Evolutionary conservation across 2,329 filamentous ascomycete species (phyloP), one percentile per base, ranked within the genome.

Genomic region (Escovopsis sp.): DNA sequence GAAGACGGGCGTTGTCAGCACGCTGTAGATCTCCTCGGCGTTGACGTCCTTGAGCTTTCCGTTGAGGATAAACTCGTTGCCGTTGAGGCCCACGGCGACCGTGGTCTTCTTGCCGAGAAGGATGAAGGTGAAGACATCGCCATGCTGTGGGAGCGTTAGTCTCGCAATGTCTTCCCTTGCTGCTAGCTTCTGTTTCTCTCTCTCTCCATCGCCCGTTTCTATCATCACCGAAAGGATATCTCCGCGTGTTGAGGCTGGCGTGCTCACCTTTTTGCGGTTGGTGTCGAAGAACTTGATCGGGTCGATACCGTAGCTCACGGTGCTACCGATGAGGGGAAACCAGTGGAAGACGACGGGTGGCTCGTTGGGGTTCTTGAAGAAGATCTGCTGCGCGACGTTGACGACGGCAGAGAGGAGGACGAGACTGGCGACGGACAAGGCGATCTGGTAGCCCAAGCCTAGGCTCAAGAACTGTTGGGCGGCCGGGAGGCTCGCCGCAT

Each of bases 221-320:
- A 28, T 28, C 27, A 28, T 7, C 30, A 13, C 25, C 14, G 21
- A 13, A 18, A 8, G 34, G n/a, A n/a, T n/a, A n/a, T 21, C 19
- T 21, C 19, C 19, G 9, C 9, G 9, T 21, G 19, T 21, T 21
- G 5, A 9, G 19, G 19, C 18, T 21, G 12, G 13, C 17, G n/a
- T 23, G 55, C 61, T 41, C 50, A 86, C 82, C 77, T 92, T 92
- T 49, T 71, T 67, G 48, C 76, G 76, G 60, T 71, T 72, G 54
- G 67, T 76, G 71, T 48, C 67, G 65, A 94, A 94, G 70, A 94
- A 96, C 35, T 66, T 68, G 51, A 84, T 87, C 13, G 88, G 88
- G 52, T 96, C 85, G 60, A 94, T 94, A 57, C 88, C 88, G 62
- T 96, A 98, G 31, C 75, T 82, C 49, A 96, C 67, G 40, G 90